Percentiles rank a stretch among this genome's conserved stretches.
Conservation (phyloP, 2,329 filamentous ascomycete genomes). For the Colletotrichum cordylinicola region DNA sequence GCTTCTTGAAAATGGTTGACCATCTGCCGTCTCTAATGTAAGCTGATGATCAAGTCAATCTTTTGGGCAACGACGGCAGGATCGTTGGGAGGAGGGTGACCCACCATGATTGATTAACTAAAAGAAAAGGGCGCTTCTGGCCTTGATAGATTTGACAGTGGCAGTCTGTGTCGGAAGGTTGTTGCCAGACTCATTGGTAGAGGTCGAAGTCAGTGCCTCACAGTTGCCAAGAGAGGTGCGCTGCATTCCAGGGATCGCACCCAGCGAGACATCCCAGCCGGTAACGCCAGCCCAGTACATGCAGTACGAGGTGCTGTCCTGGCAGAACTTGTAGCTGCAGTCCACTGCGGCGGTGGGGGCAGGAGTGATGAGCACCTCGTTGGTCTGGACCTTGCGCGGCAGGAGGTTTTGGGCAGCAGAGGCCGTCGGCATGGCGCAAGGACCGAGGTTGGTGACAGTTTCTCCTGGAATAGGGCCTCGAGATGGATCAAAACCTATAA, state of each 20-base stretch:
- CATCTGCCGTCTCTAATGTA: neutral
- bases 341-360: slow-evolving; percentile 22
- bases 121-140: neutral
- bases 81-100: neutral
- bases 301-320: slow-evolving; percentile 38
- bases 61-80: neutral
- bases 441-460: slow-evolving; percentile 17
- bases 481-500: slow-evolving; percentile 27
- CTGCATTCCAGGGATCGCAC: slow-evolving; percentile 42
- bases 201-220: neutral
- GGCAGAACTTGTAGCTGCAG: slow-evolving; percentile 36
- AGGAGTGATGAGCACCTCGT: neutral
- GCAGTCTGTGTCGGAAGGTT: neutral
- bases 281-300: slow-evolving; percentile 44
- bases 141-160: neutral
- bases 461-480: slow-evolving; percentile 34
- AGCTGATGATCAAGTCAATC: neutral
- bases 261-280: slow-evolving; percentile 35
- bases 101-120: neutral
- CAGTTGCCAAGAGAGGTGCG: slow-evolving; percentile 36
- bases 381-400: neutral
- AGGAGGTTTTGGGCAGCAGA: neutral
- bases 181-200: neutral
- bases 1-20: neutral
- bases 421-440: neutral